phyloP scores from a whole-genome alignment of 1,284 basidiomycete genomes.

The Retiboletus flavoniger region DNA sequence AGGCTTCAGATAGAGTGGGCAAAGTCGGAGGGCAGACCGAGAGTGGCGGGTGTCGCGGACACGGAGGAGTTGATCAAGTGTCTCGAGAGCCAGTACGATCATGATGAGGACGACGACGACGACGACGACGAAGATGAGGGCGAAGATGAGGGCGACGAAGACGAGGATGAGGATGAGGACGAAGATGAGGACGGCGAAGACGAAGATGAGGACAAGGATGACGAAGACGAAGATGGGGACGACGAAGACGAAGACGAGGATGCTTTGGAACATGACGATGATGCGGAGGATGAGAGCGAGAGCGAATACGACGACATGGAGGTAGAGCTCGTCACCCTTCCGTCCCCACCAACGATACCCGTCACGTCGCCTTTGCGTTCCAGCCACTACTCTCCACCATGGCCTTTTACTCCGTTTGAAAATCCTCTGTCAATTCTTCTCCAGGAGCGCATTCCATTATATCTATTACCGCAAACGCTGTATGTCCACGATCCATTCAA shows the following conservation, averaged over 20 bases:
- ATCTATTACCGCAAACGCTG: slow-evolving; percentile 34
- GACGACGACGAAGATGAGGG: slow-evolving; percentile 15
- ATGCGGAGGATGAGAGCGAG: not conserved
- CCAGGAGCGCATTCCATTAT: slow-evolving; percentile 34
- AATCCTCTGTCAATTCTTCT: slow-evolving; percentile 21
- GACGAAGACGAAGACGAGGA: too few species aligned
- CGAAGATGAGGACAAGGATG: too few species aligned
- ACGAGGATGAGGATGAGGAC: too few species aligned
- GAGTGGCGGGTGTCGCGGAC: slow-evolving; percentile 30
- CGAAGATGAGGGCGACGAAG: too few species aligned
- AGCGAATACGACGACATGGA: not conserved
- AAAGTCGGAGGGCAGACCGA: slow-evolving; percentile 39
- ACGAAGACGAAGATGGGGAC: too few species aligned
- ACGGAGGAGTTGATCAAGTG: slow-evolving; percentile 28
- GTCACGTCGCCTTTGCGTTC: slow-evolving; percentile 28
- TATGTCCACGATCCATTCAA: slow-evolving; percentile 31
- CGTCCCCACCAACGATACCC: slow-evolving; percentile 5
- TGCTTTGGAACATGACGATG: not conserved
- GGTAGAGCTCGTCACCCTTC: not conserved
- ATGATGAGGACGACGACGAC: too few species aligned
- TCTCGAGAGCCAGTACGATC: slow-evolving; percentile 18
- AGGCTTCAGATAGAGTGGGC: slow-evolving; percentile 37
- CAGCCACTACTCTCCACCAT: slow-evolving; percentile 36
- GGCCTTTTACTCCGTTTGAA: slow-evolving; percentile 35
- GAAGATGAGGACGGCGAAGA: too few species aligned